phyloP scores from a whole-genome alignment of 2,329 filamentous ascomycete species.

The Epicoccum nigrum region DNA sequence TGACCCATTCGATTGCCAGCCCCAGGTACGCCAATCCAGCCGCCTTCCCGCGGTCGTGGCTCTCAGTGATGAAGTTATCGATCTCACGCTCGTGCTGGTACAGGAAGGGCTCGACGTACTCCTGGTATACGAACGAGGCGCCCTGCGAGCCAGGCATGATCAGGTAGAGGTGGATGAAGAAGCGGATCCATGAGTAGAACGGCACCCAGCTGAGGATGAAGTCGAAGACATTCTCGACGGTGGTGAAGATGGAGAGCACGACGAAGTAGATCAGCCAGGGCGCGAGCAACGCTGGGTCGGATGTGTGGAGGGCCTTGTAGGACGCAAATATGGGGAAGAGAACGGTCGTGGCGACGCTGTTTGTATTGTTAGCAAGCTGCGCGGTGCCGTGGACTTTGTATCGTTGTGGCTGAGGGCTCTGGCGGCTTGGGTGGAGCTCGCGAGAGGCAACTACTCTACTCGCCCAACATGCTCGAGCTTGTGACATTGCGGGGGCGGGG shows the following conservation, averaged over 20 bases:
- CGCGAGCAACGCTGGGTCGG: constrained; percentile 84
- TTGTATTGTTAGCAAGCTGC: constrained; percentile 21
- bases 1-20: constrained; percentile 61
- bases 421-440: constrained; percentile 11
- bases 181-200: constrained; percentile 90
- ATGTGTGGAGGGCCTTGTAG: constrained; percentile 95
- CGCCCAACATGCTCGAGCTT: constrained; percentile 14
- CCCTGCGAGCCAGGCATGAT: constrained; percentile 98
- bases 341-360: constrained; percentile 68
- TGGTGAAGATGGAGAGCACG: constrained; percentile 79
- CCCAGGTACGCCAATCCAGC: constrained; percentile 69
- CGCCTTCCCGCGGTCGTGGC: constrained; percentile 77
- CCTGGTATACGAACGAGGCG: constrained; percentile 82
- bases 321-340: constrained; percentile 96
- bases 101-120: constrained; percentile 86
- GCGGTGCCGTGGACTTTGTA: neutral
- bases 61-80: constrained; percentile 83
- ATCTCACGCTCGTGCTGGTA: constrained; percentile 85
- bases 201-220: constrained; percentile 91
- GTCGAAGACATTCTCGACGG: constrained; percentile 84
- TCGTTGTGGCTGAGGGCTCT: constrained; percentile 23
- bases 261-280: constrained; percentile 99
- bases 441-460: constrained; percentile 5
- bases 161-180: constrained; percentile 88
- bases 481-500: constrained; percentile 39